Conservation (phyloP, 1,139 yeast species). For the Blastobotrys indianensis region DNA sequence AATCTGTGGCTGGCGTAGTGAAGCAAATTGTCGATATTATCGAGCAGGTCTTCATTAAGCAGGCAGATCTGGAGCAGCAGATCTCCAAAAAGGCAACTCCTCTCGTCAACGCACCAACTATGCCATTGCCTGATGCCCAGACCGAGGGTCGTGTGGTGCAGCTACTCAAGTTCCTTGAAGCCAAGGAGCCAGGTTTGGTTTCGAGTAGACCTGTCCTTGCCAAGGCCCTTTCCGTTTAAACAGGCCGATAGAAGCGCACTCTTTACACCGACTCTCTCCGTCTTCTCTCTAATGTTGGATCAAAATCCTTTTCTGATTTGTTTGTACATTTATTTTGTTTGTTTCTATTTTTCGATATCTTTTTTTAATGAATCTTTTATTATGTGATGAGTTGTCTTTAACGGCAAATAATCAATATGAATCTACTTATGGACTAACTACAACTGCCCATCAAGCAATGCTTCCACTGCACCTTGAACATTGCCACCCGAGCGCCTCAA, state of each 20-base stretch:
- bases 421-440: slow-evolving; percentile 13
- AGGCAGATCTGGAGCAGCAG: slow-evolving; percentile 62
- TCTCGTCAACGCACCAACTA: slow-evolving; percentile 14
- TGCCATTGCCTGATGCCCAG: slow-evolving; percentile 67
- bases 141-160: slow-evolving; percentile 59
- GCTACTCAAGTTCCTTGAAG: slow-evolving; percentile 67
- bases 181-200: slow-evolving; percentile 48
- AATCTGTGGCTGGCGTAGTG: slow-evolving; percentile 51
- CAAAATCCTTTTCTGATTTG: too few relatives aligned
- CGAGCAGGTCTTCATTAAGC: slow-evolving; percentile 65
- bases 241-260: too few relatives aligned
- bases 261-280: too few relatives aligned
- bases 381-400: too few relatives aligned
- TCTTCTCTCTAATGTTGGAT: too few relatives aligned
- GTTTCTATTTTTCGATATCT: neutral
- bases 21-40: slow-evolving; percentile 63
- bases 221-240: neutral
- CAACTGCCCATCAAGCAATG: slow-evolving; percentile 56
- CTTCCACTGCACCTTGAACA: slow-evolving; percentile 94
- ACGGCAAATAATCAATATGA: neutral
- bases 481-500: slow-evolving; percentile 93
- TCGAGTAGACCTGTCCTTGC: slow-evolving; percentile 8
- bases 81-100: slow-evolving; percentile 24
- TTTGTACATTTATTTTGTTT: neutral
- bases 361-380: neutral